These are phyloP conservation scores for Zygosaccharomyces lentus DNA, from an alignment of 805 yeast genomes.

Conservation along the genomic window DNA sequence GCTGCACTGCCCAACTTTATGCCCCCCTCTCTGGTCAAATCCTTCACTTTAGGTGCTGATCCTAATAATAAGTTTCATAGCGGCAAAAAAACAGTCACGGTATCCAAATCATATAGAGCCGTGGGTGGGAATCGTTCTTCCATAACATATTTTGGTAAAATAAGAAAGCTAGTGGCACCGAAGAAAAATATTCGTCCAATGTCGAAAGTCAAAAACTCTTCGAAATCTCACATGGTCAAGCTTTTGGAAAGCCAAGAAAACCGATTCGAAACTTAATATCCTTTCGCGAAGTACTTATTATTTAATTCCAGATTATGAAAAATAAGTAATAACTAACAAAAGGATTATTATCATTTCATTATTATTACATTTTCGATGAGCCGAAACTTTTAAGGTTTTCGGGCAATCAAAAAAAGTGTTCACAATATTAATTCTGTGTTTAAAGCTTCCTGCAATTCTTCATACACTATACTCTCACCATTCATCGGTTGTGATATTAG, in stretches of 20 bases:
- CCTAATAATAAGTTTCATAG: slow-evolving; percentile 40
- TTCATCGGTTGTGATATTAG: neutral
- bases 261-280: slow-evolving; percentile 20
- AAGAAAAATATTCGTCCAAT: slow-evolving; percentile 9
- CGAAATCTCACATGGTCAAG: slow-evolving; percentile 5
- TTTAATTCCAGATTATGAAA: neutral
- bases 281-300: neutral
- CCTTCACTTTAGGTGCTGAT: slow-evolving; percentile 41
- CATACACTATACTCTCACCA: slow-evolving; percentile 5
- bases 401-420: neutral
- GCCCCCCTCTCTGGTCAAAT: slow-evolving; percentile 43
- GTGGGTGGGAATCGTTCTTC: slow-evolving; percentile 56
- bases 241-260: slow-evolving; percentile 20
- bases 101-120: slow-evolving; percentile 49
- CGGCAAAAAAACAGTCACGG: slow-evolving; percentile 45
- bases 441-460: slow-evolving; percentile 31
- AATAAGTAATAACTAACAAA: neutral
- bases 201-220: neutral
- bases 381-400: neutral
- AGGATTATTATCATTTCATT: neutral
- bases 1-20: slow-evolving; percentile 16
- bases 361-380: slow-evolving; percentile 1
- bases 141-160: slow-evolving; percentile 49
- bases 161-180: slow-evolving; percentile 32
- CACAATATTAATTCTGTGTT: slow-evolving; percentile 26